Conservation (phyloP, 306 rosid species). For the Trifolium repens region DNA sequence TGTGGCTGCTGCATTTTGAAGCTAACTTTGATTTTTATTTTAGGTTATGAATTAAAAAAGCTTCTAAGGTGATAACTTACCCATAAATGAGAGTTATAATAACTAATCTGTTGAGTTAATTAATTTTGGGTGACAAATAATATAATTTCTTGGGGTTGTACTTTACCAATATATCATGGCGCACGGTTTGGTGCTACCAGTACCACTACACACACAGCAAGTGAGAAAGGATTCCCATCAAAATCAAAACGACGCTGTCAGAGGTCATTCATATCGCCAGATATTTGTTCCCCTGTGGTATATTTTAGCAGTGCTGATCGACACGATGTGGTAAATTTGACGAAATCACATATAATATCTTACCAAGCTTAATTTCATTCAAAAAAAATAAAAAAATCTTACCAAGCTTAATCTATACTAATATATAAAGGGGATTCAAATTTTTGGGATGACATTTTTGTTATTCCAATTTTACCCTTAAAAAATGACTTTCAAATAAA, state of each 20-base stretch:
- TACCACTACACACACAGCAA: not conserved
- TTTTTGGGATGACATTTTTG: no score
- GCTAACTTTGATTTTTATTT: conserved; percentile 40
- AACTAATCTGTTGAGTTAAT: not conserved
- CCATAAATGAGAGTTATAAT: not conserved
- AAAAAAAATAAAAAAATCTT: no score
- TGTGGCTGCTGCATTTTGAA: conserved; percentile 47
- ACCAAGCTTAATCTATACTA: no score
- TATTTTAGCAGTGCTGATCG: no score
- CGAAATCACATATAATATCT: no score
- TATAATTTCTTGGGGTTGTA: not conserved
- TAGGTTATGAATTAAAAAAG: conserved; percentile 45
- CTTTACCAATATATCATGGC: not conserved
- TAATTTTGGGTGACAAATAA: not conserved
- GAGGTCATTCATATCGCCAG: not conserved
- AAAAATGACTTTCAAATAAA: no score
- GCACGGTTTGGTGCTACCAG: not conserved
- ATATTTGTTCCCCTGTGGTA: not conserved
- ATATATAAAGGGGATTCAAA: no score
- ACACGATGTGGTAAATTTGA: no score
- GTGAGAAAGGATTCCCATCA: not conserved
- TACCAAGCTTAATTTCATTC: no score
- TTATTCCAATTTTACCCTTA: no score
- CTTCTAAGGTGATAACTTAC: conserved; percentile 35
- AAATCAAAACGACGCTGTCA: not conserved